Evolutionary conservation across 805 yeast species (phyloP), one percentile per base, ranked within the genome.

Genomic region (Ogataea paraovalis): DNA sequence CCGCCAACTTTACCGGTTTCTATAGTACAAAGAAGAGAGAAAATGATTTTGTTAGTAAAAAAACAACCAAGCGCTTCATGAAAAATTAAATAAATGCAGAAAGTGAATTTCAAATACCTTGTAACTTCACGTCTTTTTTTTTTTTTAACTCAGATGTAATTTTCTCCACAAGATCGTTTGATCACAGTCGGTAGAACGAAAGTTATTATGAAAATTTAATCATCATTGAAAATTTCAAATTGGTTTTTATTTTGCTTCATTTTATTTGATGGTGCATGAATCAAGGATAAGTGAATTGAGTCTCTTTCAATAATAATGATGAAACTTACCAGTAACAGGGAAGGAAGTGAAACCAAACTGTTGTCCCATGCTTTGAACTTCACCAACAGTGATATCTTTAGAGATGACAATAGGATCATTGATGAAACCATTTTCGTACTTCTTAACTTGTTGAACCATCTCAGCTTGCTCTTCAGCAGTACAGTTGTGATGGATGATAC

Each of bases 151-250:
- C 79, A 75, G 82, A 61, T 62, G 58, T 66, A 61, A 63, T 68
- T 59, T 67, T 84, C 60, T 90, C 97, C 95, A 72, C 97, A 89
- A 80, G 96, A 87, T 90, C 94, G 96, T 85, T 83, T 83, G 94
- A 87, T 85, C 96, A 63, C 68, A 71, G 66, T 85, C 97, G 96
- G 98, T 85, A 92, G 99, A 92, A 92, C 98, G 99, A 92, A 92
- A 92, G 98, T 92, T 90, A 87, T 76, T 68, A 66, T 60, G 59
- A 62, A 56, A 39, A 39, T 25, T 39, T 64, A 64, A 76, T 82
- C 86, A 82, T 82, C 87, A 82, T 66, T 33, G 52, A 20, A n/a
- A n/a, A 23, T 14, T 13, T 22, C 10, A 39, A n/a, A 22, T n/a
- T 39, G 30, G n/a, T 12, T 37, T 10, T 37, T 22, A 13, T 12